phyloP scores from a whole-genome alignment of 208 protist species.

The Eutreptiella sp. region DNA sequence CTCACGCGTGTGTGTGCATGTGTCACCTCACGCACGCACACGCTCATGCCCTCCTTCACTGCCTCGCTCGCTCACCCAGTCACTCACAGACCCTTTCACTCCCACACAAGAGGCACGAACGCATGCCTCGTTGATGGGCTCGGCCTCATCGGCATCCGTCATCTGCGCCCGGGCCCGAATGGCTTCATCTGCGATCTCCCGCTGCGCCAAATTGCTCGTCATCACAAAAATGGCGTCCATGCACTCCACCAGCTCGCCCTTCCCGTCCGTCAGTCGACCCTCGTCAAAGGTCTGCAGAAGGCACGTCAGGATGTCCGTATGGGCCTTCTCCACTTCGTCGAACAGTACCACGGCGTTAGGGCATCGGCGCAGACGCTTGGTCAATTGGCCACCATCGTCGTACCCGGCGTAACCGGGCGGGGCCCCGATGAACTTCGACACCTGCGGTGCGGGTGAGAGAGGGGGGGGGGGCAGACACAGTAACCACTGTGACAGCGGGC shows the following conservation, averaged over 20 bases:
- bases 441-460: too few relatives aligned
- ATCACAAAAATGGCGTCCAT: constrained; percentile 56
- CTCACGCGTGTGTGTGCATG: too few relatives aligned
- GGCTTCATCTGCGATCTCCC: constrained; percentile 32
- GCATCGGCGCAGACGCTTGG: constrained; percentile 29
- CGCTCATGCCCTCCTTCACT: too few relatives aligned
- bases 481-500: too few relatives aligned
- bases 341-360: constrained; percentile 61
- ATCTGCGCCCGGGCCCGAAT: constrained; percentile 1
- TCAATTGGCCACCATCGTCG: constrained; percentile 56
- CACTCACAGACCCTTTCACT: too few relatives aligned
- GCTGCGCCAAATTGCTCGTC: constrained; percentile 49
- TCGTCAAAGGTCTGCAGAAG: constrained; percentile 66
- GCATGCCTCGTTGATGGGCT: too few relatives aligned
- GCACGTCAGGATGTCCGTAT: constrained; percentile 54
- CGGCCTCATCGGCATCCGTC: not conserved
- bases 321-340: constrained; percentile 76
- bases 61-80: too few relatives aligned
- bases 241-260: constrained; percentile 59
- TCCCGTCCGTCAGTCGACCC: constrained; percentile 60
- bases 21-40: too few relatives aligned
- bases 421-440: constrained; percentile 37
- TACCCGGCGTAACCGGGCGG: constrained; percentile 61
- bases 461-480: too few relatives aligned
- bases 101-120: too few relatives aligned